These are phyloP conservation scores for Rhizophagus clarus DNA, from an alignment of 192 early-diverging fungal species.

Conservation along the genomic window DNA sequence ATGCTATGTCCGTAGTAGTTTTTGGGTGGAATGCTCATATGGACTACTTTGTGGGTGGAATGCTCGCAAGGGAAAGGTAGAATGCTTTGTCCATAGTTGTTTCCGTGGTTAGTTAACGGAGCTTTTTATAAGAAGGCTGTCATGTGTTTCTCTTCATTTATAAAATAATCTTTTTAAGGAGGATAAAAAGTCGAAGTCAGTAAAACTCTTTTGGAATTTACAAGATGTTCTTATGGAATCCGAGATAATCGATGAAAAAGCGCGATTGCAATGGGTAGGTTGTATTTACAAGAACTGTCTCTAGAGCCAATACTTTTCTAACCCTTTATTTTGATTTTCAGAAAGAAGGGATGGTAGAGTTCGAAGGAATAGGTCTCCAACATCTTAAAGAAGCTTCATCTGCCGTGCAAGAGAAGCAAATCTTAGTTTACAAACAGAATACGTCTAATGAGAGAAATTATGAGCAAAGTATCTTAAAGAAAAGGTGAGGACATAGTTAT, in stretches of 20 bases:
- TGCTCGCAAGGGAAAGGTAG: background rate
- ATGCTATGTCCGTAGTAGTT: background rate
- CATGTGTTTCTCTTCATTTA: no score
- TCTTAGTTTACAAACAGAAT: background rate
- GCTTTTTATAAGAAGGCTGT: background rate
- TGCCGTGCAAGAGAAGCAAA: slow-evolving; percentile 17
- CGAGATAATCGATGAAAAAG: slow-evolving; percentile 9
- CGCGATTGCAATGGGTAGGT: slow-evolving; percentile 28
- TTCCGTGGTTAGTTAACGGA: background rate
- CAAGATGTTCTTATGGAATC: background rate
- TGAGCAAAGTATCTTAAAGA: no score
- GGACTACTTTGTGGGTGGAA: background rate
- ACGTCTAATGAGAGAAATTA: background rate
- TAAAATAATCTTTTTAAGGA: background rate
- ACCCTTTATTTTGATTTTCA: background rate
- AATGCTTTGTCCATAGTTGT: background rate
- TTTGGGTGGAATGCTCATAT: background rate
- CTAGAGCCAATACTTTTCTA: slow-evolving; percentile 8
- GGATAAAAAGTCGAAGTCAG: background rate
- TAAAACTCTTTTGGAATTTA: slow-evolving; percentile 26
- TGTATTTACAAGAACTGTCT: slow-evolving; percentile 24
- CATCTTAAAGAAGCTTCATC: slow-evolving; percentile 7
- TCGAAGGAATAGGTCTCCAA: background rate
- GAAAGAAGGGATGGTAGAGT: slow-evolving; percentile 21
- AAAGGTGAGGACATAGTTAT: no score